These are phyloP conservation scores for Komagataella populi DNA, from an alignment of 805 yeast genomes.

Conservation along the genomic window DNA sequence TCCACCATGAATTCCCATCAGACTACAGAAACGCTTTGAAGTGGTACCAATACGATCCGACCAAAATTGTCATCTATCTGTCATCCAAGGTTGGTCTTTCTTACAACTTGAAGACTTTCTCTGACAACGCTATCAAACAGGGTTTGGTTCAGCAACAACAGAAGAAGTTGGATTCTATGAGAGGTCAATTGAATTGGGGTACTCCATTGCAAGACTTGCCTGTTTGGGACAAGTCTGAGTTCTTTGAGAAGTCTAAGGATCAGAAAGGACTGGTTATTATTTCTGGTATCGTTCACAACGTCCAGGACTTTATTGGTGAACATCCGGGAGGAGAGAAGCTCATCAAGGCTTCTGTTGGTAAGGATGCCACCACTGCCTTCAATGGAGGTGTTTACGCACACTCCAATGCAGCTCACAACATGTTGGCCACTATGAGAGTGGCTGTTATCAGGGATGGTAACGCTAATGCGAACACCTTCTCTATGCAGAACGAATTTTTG, in stretches of 20 bases:
- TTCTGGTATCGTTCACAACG: slow-evolving; percentile 86
- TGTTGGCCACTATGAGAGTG: slow-evolving; percentile 76
- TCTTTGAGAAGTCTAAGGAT: slow-evolving; percentile 18
- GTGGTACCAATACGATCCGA: slow-evolving; percentile 75
- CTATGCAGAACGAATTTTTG: slow-evolving; percentile 22
- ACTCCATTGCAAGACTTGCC: slow-evolving; percentile 85
- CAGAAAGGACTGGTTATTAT: slow-evolving; percentile 56
- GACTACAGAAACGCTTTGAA: slow-evolving; percentile 71
- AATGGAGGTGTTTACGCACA: slow-evolving; percentile 92
- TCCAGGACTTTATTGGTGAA: slow-evolving; percentile 78
- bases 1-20: slow-evolving; percentile 90
- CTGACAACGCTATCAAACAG: slow-evolving; percentile 50
- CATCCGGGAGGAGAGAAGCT: slow-evolving; percentile 91
- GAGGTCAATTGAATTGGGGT: slow-evolving; percentile 83
- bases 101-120: slow-evolving; percentile 38
- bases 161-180: slow-evolving; percentile 60
- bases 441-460: slow-evolving; percentile 63
- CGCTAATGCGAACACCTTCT: slow-evolving; percentile 41
- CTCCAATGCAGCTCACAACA: slow-evolving; percentile 84
- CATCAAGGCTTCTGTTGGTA: slow-evolving; percentile 71
- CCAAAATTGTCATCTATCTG: slow-evolving; percentile 57
- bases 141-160: slow-evolving; percentile 76
- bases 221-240: slow-evolving; percentile 31
- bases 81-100: slow-evolving; percentile 44
- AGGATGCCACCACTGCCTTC: slow-evolving; percentile 88